phyloP scores from a whole-genome alignment of 2,329 filamentous ascomycete species.

The Colletotrichum eleusines region DNA sequence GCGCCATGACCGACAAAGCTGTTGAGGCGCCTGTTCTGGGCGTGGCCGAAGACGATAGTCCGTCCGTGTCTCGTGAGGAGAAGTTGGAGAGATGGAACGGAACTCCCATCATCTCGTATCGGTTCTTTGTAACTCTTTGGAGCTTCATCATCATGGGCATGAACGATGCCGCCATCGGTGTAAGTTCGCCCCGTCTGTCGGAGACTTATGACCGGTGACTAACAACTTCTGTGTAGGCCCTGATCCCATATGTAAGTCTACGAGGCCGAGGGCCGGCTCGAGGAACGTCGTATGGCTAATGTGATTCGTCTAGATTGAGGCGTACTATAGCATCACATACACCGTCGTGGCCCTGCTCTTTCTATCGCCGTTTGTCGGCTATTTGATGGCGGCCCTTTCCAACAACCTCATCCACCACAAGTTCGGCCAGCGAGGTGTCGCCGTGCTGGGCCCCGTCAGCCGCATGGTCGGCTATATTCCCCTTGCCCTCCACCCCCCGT shows the following conservation, averaged over 20 bases:
- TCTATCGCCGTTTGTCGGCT: conserved; percentile 74
- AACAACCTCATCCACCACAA: conserved; percentile 75
- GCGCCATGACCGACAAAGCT: conserved; percentile 15
- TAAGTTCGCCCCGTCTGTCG: conserved; percentile 51
- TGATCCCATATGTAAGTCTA: conserved; percentile 60
- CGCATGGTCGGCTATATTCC: conserved; percentile 75
- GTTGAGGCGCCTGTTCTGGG: neutral
- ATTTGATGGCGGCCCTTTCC: conserved; percentile 70
- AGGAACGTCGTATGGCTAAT: neutral
- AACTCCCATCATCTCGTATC: conserved; percentile 68
- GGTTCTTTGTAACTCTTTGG: conserved; percentile 70
- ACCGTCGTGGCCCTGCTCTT: conserved; percentile 75
- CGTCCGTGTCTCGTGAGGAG: conserved; percentile 2
- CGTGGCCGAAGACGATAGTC: neutral
- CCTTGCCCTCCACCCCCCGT: conserved; percentile 76
- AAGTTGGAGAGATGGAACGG: conserved; percentile 71
- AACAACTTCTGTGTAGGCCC: conserved; percentile 51
- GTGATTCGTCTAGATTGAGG: conserved; percentile 61
- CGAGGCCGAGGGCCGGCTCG: neutral
- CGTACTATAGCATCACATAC: conserved; percentile 72
- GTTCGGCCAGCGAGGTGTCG: conserved; percentile 78
- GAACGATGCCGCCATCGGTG: conserved; percentile 75
- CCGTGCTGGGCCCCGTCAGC: conserved; percentile 71
- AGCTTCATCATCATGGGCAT: conserved; percentile 75
- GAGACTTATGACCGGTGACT: neutral